Conservation (phyloP, 208 protist species). For the Leishmania tarentolae region DNA sequence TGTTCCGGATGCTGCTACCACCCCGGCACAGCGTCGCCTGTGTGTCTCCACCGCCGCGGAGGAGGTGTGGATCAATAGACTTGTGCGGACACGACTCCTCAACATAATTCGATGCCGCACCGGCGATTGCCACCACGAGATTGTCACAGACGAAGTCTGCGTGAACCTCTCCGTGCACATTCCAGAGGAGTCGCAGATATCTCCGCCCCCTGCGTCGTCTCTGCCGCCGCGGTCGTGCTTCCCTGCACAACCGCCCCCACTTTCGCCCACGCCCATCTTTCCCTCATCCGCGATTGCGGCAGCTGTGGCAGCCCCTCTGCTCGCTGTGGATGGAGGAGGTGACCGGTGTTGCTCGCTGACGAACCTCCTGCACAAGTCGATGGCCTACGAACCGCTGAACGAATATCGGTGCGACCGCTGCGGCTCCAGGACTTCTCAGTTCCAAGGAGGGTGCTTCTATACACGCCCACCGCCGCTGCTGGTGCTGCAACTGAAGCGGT, state of each 20-base stretch:
- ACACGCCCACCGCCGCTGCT: conserved; percentile 54
- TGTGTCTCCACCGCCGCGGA: conserved; percentile 18
- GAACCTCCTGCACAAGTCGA: conserved; percentile 43
- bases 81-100: conserved; percentile 68
- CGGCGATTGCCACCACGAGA: conserved; percentile 64
- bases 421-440: conserved; percentile 33
- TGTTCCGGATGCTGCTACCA: neutral
- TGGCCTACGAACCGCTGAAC: conserved; percentile 53
- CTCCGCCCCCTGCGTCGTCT: neutral
- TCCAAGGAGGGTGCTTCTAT: conserved; percentile 73
- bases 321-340: conserved; percentile 13
- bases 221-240: conserved; percentile 1
- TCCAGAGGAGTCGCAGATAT: conserved; percentile 8
- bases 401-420: conserved; percentile 77
- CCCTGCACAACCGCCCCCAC: neutral
- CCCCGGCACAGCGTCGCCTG: neutral
- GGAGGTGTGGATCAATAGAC: conserved; percentile 65
- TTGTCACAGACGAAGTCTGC: conserved; percentile 72
- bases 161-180: conserved; percentile 64
- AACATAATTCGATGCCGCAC: conserved; percentile 81
- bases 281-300: neutral
- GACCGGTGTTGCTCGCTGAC: conserved; percentile 31
- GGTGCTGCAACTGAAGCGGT: conserved; percentile 79
- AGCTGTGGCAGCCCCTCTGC: neutral
- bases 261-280: neutral